Evolutionary conservation across 2,329 filamentous ascomycete genomes (phyloP).

Genomic region (Hirsutella minnesotensis): DNA sequence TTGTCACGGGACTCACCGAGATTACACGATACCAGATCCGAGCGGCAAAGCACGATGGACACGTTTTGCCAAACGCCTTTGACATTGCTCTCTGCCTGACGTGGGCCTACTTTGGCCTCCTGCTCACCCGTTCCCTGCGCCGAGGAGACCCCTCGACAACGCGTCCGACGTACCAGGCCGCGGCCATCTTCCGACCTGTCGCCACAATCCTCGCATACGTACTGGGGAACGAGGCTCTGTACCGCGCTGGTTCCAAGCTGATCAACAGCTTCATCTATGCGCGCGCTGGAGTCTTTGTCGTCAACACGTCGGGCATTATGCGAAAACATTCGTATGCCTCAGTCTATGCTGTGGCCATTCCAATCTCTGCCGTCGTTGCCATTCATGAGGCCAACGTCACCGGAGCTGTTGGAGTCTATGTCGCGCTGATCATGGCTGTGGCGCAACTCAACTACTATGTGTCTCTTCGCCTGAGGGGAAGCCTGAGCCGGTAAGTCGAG

Average conservation of each 20-base stretch:
- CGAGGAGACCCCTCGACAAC: slow-evolving; percentile 2
- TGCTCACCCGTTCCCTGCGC: neutral
- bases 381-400: slow-evolving; percentile 1
- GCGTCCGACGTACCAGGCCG: slow-evolving; percentile 1
- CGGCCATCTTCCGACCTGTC: neutral
- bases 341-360: slow-evolving; percentile 1
- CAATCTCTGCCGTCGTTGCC: slow-evolving; percentile 1
- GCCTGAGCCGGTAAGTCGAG: neutral
- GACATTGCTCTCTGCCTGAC: neutral
- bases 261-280: slow-evolving; percentile 3
- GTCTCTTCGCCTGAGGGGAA: neutral
- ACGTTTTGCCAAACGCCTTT: neutral
- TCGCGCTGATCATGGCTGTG: neutral
- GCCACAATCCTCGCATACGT: neutral
- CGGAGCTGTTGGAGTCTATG: neutral
- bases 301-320: slow-evolving; percentile 1
- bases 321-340: neutral
- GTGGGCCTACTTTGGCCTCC: slow-evolving; percentile 1
- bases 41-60: neutral
- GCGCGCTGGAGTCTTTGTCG: neutral
- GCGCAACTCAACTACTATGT: slow-evolving; percentile 1
- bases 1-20: slow-evolving; percentile 1
- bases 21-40: slow-evolving; percentile 1
- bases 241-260: neutral
- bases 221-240: neutral